Base-by-base conservation (phyloP, 1,139 yeast genomes). In the Lodderomyces orthopsilosis region DNA sequence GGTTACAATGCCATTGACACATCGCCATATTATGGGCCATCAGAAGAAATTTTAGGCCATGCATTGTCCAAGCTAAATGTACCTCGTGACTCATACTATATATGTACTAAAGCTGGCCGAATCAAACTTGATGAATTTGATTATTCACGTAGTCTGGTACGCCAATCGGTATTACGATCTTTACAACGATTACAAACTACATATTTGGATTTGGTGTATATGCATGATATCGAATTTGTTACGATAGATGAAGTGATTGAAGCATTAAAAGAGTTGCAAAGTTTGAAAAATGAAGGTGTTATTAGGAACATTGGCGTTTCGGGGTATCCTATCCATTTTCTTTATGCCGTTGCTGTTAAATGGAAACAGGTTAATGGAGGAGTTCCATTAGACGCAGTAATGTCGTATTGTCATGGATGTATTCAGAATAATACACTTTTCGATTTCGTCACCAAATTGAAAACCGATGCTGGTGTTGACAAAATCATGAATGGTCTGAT, bases 11-110 rank as follows among this genome's bases (percentile, higher is more conserved):
- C 95, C 2, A 68, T 91, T 35, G 98, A 93, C 58, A 89, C 96
- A 0, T 85, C 96, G 0, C 96, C 97, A 2, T 91, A 88, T 63
- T 91, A 91, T 58, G 98, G 97, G 0, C 90, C 90, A 0, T 86
- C 95, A 4, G 98, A 91, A 57, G 73, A 66, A 27, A 58, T 90
- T 21, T 62, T 88, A 3, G 98, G 98, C 1, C 51, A 69, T 8
- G 93, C 91, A 0, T 65, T 91, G 49, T 54, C 59, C 22, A 50
- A 68, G 8, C 56, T 82, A 33, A 52, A 56, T 5, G 74, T 58
- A 57, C 71, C 80, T 0, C 74, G 98, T 46, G 83, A 83, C 6
- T 58, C 72, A 15, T 85, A 85, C 59, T 83, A 75, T 52, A 73
- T 91, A 28, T 85, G 91, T 57, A 87, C 97, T 35, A 91, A 91